Evolutionary conservation across 176 grass and related monocot genomes (phyloP), one percentile per base, ranked within the genome.

Genomic region (Phragmites australis): DNA sequence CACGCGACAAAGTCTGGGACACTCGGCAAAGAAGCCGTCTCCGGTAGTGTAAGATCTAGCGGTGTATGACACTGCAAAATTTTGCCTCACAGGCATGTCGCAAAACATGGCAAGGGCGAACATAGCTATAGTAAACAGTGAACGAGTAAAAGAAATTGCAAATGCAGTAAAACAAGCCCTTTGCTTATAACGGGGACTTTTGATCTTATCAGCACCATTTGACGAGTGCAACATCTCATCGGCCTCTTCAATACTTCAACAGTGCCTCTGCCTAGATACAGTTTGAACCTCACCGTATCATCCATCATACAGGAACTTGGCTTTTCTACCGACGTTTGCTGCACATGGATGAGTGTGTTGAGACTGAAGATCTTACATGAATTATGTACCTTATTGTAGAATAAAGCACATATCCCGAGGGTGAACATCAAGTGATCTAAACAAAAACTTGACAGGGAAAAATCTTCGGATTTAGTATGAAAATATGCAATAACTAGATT

Each of bases 251-350:
- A 53, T 70, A 30, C 74, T 21, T 17, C 23, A 31, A 29, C 34
- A 49, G 21, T 19, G 1, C 23, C 23, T n/a, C 19, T 42, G 31
- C 67, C 26, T 14, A 10, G 9, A 17, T 19, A 41, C 32, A 43
- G 12, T 27, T 73, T 6, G 15, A 9, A 5, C 25, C 46, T 19
- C 39, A 6, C 81, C 10, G 22, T 37, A 32, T 29, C 44, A 60
- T 17, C 31, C 42, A 1, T 30, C 68, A 1, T 56, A 55, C 5
- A 41, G 75, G 49, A 74, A 58, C 60, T 22, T 62, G 43, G 25
- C 0, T 8, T 8, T 34, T 56, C 56, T 81, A 89, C 5, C 70
- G 77, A 39, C 55, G 76, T 55, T 89, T 89, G 70, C 87, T 89
- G 87, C 77, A 39, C 63, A 70, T 56, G 29, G 39, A 64, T 39